Evolutionary conservation across 2,329 filamentous ascomycete species (phyloP), one percentile per base, ranked within the genome.

Genomic region (Chaetoscypha palmicola): DNA sequence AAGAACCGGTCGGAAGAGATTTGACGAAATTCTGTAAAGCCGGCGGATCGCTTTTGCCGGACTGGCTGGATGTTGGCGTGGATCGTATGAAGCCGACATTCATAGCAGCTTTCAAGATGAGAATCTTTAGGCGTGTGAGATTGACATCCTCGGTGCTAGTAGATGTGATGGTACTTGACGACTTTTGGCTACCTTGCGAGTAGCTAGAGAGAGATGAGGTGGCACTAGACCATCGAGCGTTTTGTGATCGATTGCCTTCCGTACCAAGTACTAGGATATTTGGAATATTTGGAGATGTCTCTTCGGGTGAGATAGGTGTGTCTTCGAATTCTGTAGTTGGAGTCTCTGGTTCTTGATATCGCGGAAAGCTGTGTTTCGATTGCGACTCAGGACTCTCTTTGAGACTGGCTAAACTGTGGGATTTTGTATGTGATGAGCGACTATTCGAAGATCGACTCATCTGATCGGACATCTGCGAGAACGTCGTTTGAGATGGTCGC

Each of bases 311-410:
- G 33, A 88, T 77, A 3, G 86, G 82, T 0, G 84, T 88, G 60
- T 97, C 90, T 62, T 96, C 91, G 56, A 96, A 96, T 54, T 96
- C 89, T 3, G 90, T 97, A 1, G 91, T 91, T 0, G 90, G 90
- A 0, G 90, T 97, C 66, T 97, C 91, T 1, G 90, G 90, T 3
- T 81, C 74, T 16, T 22, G 28, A 2, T 54, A 56, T 41, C 46
- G 48, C 26, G 48, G 51, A 10, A 49, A 47, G 3, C 47, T 32
- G 38, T 51, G 43, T n/a, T 17, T 34, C 7, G 36, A 30, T 12
- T 50, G 46, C 17, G 52, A 66, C 58, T 58, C 54, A 70, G 62
- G 61, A 68, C 68, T 68, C 47, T 77, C 68, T 16, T 63, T 57
- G 8, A 68, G 52, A 38, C 69, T 70, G 56, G 74, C 73, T 32